Percentiles rank a stretch among this genome's conserved stretches.
These are phyloP conservation scores for Fraxinus cuspidata DNA, from an alignment of 257 asterid species.

Conservation along the genomic window DNA sequence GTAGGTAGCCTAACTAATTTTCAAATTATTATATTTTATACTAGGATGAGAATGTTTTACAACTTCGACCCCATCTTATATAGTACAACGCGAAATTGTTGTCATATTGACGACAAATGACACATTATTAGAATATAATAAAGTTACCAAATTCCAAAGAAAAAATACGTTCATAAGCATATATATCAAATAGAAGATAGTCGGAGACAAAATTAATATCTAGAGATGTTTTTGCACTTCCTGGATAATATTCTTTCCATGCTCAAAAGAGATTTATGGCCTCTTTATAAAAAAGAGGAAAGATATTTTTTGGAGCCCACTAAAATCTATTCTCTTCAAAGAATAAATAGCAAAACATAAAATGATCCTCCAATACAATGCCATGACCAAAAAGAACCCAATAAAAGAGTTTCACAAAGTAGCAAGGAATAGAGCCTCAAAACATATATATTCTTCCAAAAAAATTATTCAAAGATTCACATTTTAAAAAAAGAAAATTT, in stretches of 20 bases:
- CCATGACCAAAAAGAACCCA: neutral
- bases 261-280: neutral
- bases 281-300: slow-evolving; percentile 23
- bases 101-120: neutral
- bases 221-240: neutral
- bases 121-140: neutral
- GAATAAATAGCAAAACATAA: slow-evolving; percentile 27
- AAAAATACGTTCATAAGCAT: neutral
- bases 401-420: slow-evolving; percentile 34
- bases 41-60: neutral
- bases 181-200: neutral
- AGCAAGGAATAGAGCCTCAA: slow-evolving; percentile 20
- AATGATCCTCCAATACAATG: slow-evolving; percentile 10
- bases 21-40: too few species aligned
- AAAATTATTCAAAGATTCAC: slow-evolving; percentile 33
- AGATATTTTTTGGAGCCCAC: slow-evolving; percentile 11
- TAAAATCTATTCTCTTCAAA: slow-evolving; percentile 38
- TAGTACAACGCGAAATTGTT: neutral
- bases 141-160: neutral
- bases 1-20: neutral
- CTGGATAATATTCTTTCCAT: slow-evolving; percentile 2
- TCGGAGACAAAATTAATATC: neutral
- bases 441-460: slow-evolving; percentile 29
- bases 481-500: slow-evolving; percentile 21
- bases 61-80: neutral